Conservation (phyloP, 2,329 filamentous ascomycete genomes). For the Microsporum canis region DNA sequence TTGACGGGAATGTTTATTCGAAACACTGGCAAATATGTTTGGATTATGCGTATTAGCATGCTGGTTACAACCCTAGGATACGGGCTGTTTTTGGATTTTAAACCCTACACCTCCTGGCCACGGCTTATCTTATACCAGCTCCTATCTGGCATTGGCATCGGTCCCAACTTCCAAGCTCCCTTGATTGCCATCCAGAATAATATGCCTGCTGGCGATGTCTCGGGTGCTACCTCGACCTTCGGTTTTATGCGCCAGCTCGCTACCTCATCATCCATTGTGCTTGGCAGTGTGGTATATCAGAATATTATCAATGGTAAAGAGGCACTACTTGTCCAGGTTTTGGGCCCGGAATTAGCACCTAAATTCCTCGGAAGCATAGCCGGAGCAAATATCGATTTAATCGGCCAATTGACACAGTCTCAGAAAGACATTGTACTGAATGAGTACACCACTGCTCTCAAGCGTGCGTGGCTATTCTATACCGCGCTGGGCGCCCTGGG, state of each 20-base stretch:
- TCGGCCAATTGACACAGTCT: constrained; percentile 23
- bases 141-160: constrained; percentile 49
- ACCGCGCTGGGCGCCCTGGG: constrained; percentile 28
- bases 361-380: constrained; percentile 12
- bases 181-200: constrained; percentile 54
- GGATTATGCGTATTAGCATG: constrained; percentile 50
- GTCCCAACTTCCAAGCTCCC: constrained; percentile 52
- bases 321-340: constrained; percentile 4
- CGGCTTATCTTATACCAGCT: constrained; percentile 46
- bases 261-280: constrained; percentile 47
- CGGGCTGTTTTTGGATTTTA: constrained; percentile 51
- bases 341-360: constrained; percentile 13
- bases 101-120: constrained; percentile 42
- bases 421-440: constrained; percentile 26
- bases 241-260: constrained; percentile 49
- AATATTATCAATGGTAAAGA: constrained; percentile 23
- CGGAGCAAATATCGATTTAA: constrained; percentile 26
- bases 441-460: constrained; percentile 35
- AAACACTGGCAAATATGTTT: constrained; percentile 57
- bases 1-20: constrained; percentile 57
- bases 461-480: constrained; percentile 43
- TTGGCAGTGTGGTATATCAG: constrained; percentile 43
- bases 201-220: constrained; percentile 49
- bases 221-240: constrained; percentile 52
- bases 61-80: constrained; percentile 52